Conservation (phyloP, 768 basidiomycete genomes). For the Brasilioporus rufonigricans region DNA sequence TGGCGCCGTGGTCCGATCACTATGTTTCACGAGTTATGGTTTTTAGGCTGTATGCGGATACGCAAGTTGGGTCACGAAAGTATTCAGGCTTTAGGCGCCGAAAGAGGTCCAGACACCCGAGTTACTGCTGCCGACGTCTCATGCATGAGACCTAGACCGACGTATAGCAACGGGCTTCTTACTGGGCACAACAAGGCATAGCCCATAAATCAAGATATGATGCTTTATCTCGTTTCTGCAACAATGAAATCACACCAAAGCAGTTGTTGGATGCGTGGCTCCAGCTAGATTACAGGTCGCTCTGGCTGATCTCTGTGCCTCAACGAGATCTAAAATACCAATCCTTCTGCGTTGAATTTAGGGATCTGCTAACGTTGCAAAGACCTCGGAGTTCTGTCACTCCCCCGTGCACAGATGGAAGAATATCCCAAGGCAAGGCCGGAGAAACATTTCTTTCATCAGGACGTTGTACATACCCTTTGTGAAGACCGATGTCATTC, state of each 20-base stretch:
- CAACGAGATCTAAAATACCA: background rate
- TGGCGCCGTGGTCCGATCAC: background rate
- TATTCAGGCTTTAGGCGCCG: no score
- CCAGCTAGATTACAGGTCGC: constrained; percentile 33
- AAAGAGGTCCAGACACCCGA: no score
- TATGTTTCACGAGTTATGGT: background rate
- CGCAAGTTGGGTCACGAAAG: background rate
- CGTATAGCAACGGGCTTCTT: background rate
- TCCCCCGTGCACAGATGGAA: constrained; percentile 25
- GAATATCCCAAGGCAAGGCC: constrained; percentile 32
- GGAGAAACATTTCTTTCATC: constrained; percentile 11
- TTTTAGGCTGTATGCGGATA: background rate
- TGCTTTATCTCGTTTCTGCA: constrained; percentile 2
- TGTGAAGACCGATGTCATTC: constrained; percentile 29
- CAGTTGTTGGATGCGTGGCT: constrained; percentile 31
- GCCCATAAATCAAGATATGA: constrained; percentile 2
- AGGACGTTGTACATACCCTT: constrained; percentile 32
- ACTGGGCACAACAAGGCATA: background rate
- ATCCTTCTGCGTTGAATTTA: background rate
- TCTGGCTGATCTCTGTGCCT: constrained; percentile 35
- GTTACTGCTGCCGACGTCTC: no score
- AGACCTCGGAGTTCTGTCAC: constrained; percentile 10
- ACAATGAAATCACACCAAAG: background rate
- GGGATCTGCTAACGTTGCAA: background rate
- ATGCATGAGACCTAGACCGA: background rate